phyloP scores from a whole-genome alignment of 192 early-diverging fungal genomes.

The Linnemannia zychae region DNA sequence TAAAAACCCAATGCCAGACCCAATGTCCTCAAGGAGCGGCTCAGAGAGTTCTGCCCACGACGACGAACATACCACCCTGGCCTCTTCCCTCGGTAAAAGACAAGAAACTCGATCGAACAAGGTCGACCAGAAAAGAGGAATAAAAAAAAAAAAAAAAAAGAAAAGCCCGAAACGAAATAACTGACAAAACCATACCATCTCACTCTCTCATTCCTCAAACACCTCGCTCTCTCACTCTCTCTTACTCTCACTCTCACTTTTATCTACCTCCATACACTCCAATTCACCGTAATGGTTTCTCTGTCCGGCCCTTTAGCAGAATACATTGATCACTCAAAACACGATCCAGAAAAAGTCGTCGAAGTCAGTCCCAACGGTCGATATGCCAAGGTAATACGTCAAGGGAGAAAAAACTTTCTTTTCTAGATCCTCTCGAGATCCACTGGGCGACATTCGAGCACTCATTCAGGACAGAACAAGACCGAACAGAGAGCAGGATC shows the following conservation, averaged over 20 bases:
- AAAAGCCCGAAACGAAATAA: neutral
- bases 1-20: constrained; percentile 39
- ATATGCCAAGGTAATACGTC: constrained; percentile 61
- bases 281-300: neutral
- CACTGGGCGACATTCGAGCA: neutral
- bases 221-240: neutral
- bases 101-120: neutral
- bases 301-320: constrained; percentile 37
- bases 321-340: constrained; percentile 66
- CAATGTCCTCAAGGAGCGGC: constrained; percentile 33
- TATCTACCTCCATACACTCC: neutral
- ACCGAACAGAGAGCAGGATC: neutral
- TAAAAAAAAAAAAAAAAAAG: neutral
- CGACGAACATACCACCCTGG: constrained; percentile 39
- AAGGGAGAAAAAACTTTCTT: constrained; percentile 4
- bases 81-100: constrained; percentile 39
- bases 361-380: constrained; percentile 66
- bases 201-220: neutral
- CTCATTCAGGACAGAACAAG: neutral
- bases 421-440: neutral
- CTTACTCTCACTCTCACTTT: neutral
- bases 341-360: constrained; percentile 67
- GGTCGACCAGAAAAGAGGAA: too few species aligned
- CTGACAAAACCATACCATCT: neutral
- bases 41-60: constrained; percentile 42